phyloP scores from a whole-genome alignment of 495 filamentous ascomycete species.

The Neurospora tetrasperma region DNA sequence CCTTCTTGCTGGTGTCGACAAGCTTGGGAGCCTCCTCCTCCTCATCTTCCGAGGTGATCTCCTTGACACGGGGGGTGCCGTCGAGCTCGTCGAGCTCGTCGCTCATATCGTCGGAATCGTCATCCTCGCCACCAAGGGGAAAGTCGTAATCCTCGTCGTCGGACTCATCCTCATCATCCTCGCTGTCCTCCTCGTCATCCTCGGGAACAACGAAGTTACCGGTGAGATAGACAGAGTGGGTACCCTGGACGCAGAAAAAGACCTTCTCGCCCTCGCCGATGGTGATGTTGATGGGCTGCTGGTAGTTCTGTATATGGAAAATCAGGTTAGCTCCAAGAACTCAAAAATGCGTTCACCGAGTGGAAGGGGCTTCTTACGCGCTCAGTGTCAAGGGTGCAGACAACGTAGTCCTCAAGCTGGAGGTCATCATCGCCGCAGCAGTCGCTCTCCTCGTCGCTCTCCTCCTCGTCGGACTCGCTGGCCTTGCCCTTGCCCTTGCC shows the following conservation, averaged over 20 bases:
- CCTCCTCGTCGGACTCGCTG: conserved; percentile 50
- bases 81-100: conserved; percentile 78
- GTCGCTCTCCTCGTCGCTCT: conserved; percentile 41
- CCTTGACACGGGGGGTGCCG: conserved; percentile 69
- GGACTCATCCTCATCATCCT: conserved; percentile 55
- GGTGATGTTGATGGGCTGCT: conserved; percentile 90
- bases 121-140: conserved; percentile 51
- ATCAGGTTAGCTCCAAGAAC: not conserved
- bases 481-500: conserved; percentile 68
- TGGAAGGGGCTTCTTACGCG: conserved; percentile 21
- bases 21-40: conserved; percentile 67
- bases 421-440: conserved; percentile 46
- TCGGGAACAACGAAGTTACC: conserved; percentile 76
- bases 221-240: conserved; percentile 80
- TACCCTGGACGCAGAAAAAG: conserved; percentile 86
- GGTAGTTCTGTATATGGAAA: conserved; percentile 55
- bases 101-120: conserved; percentile 64
- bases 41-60: conserved; percentile 78
- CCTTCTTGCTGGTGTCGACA: conserved; percentile 52
- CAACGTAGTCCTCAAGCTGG: conserved; percentile 73
- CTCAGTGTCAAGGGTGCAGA: conserved; percentile 89
- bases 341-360: not conserved
- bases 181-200: conserved; percentile 37
- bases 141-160: conserved; percentile 72
- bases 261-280: conserved; percentile 75